Evolutionary conservation across 1,139 yeast species (phyloP).

Genomic region (Diutina siamensis): DNA sequence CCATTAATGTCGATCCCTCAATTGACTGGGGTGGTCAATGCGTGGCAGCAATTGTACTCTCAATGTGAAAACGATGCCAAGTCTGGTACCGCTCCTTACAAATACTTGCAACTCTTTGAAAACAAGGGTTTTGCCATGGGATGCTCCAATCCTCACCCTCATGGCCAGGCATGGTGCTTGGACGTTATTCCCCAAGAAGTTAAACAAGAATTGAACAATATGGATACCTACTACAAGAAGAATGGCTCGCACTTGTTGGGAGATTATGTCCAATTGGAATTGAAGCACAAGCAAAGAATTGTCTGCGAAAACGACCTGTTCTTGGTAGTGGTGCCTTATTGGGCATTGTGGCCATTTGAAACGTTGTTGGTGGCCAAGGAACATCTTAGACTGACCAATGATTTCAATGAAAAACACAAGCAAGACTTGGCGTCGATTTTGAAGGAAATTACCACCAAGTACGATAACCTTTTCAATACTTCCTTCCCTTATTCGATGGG

Average conservation of each 20-base stretch:
- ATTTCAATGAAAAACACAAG: conserved; percentile 38
- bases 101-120: conserved; percentile 64
- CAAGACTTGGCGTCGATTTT: conserved; percentile 46
- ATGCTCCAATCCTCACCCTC: conserved; percentile 75
- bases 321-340: conserved; percentile 64
- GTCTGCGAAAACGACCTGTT: conserved; percentile 54
- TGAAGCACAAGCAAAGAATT: conserved; percentile 37
- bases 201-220: conserved; percentile 40
- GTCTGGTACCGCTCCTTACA: conserved; percentile 33
- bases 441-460: conserved; percentile 46
- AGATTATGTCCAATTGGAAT: conserved; percentile 54
- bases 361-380: conserved; percentile 48
- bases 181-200: conserved; percentile 61
- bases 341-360: conserved; percentile 83
- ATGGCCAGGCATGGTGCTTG: conserved; percentile 72
- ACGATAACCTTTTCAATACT: conserved; percentile 61
- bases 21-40: conserved; percentile 36
- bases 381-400: conserved; percentile 40
- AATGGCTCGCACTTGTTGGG: conserved; percentile 42
- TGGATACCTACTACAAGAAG: conserved; percentile 35
- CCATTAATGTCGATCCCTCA: conserved; percentile 45
- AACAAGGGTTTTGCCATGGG: conserved; percentile 79
- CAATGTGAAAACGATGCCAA: conserved; percentile 26
- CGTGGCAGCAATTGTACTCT: conserved; percentile 49
- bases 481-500: conserved; percentile 80